Conservation (phyloP, 768 basidiomycete genomes). For the Boletus pseudo-olivaceus region DNA sequence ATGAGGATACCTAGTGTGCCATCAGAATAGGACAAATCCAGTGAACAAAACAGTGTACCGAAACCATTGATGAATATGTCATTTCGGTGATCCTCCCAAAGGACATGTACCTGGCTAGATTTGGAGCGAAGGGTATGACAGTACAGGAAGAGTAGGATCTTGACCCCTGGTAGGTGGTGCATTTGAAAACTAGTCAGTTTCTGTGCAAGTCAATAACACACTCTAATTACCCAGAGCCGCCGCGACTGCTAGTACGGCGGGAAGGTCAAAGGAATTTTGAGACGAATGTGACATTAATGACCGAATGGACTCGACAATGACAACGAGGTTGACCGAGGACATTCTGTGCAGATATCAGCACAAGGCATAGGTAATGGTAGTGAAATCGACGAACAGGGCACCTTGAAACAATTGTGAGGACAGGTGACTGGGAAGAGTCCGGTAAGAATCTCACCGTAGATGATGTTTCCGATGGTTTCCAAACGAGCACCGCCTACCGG, state of each 20-base stretch:
- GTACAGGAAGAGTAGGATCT: conserved; percentile 84
- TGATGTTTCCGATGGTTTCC: conserved; percentile 85
- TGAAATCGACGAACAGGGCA: conserved; percentile 36
- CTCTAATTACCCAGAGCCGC: conserved; percentile 60
- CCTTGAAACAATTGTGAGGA: conserved; percentile 34
- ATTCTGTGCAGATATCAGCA: conserved; percentile 49
- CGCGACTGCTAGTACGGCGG: conserved; percentile 79
- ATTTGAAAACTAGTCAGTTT: not conserved
- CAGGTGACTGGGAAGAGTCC: not conserved
- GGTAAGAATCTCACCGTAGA: conserved; percentile 55
- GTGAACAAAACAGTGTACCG: conserved; percentile 38
- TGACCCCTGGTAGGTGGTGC: conserved; percentile 55
- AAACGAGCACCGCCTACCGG: conserved; percentile 88
- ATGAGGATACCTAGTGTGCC: conserved; percentile 64
- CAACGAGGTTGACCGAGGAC: conserved; percentile 86
- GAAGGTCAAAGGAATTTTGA: conserved; percentile 63
- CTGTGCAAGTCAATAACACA: not conserved
- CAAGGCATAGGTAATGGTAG: not conserved
- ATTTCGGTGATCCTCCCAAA: conserved; percentile 97
- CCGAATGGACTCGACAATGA: conserved; percentile 83
- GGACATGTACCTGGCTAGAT: conserved; percentile 89
- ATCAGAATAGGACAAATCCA: not conserved
- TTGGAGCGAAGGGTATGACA: conserved; percentile 73
- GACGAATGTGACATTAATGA: conserved; percentile 62
- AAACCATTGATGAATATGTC: conserved; percentile 85